Evolutionary conservation across 2,329 filamentous ascomycete species (phyloP), one percentile per base, ranked within the genome.

Genomic region (Colletotrichum liaoningense): DNA sequence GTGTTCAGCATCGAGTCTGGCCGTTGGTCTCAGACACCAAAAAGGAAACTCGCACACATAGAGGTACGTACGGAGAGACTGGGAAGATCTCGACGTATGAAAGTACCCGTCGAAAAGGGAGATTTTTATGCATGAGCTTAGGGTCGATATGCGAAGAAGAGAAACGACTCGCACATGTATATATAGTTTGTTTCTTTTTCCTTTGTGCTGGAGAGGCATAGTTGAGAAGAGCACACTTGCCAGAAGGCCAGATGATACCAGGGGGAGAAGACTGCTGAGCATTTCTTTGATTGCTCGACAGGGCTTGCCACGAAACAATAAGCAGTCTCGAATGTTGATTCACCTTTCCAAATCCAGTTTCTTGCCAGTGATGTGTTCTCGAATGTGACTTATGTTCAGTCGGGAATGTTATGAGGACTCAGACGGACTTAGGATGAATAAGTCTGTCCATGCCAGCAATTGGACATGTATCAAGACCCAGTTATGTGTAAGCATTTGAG

Each of bases 101-200:
- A 22, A 54, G 67, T 67, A 73, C 66, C 60, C 42, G 42, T 52
- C 57, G 67, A 64, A 73, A 73, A 62, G 69, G 71, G 57, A 46
- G 52, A 33, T 63, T 73, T 72, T 72, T 63, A 72, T 72, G 67
- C 71, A 73, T 72, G 71, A 63, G 67, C 67, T 67, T 33, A 63
- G 67, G 71, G 71, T 71, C 71, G 64, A 24, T 49, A 65, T 49
- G 69, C 64, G 69, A 72, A 72, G 72, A 74, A 69, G 69, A 74
- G 65, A 69, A 69, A 74, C 73, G 69, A 69, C 65, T 68, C 69
- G 73, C 69, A 73, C 65, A 65, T 74, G 73, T 74, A 74, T 74
- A 74, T 74, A 74, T 73, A 74, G 70, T 64, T 73, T 73, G 69
- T 73, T 73, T 73, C 69, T 74, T 74, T 69, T 64, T 64, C 63